Conservation (phyloP, 164 flowering plant genomes). For the Liriodendron chinense region DNA sequence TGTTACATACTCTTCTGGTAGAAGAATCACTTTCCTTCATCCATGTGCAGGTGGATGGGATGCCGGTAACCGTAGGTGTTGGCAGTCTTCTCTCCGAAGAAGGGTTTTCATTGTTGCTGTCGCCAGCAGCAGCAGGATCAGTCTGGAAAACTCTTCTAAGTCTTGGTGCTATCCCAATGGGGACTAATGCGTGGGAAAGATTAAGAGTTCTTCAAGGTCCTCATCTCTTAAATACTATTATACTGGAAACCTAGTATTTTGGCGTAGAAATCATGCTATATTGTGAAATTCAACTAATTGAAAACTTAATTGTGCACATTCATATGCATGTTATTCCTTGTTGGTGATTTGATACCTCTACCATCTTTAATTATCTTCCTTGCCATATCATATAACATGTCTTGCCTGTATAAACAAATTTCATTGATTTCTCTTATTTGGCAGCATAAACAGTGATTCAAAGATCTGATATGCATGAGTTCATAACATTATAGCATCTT, state of each 20-base stretch:
- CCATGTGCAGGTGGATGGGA: slow-evolving; percentile 59
- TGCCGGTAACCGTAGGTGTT: slow-evolving; percentile 85
- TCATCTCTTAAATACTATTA: neutral
- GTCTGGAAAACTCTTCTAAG: slow-evolving; percentile 67
- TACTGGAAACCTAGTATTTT: neutral
- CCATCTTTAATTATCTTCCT: too few species aligned
- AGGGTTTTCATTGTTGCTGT: slow-evolving; percentile 68
- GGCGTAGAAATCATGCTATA: neutral
- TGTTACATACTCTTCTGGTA: neutral
- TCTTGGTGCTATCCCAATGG: slow-evolving; percentile 77
- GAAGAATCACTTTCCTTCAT: neutral
- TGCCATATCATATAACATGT: too few species aligned
- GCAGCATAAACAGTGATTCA: too few species aligned
- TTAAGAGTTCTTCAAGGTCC: slow-evolving; percentile 72
- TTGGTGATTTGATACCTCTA: too few species aligned
- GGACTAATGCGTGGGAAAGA: slow-evolving; percentile 77
- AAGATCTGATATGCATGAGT: too few species aligned
- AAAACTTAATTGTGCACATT: too few species aligned
- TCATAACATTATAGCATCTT: too few species aligned
- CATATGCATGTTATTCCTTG: too few species aligned
- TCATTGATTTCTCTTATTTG: too few species aligned
- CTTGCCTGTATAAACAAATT: too few species aligned
- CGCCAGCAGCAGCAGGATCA: slow-evolving; percentile 66
- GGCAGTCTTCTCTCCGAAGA: slow-evolving; percentile 69
- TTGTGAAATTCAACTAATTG: too few species aligned